Evolutionary conservation across 495 filamentous ascomycete genomes (phyloP), one percentile per base, ranked within the genome.

Genomic region (Neurospora sp.): DNA sequence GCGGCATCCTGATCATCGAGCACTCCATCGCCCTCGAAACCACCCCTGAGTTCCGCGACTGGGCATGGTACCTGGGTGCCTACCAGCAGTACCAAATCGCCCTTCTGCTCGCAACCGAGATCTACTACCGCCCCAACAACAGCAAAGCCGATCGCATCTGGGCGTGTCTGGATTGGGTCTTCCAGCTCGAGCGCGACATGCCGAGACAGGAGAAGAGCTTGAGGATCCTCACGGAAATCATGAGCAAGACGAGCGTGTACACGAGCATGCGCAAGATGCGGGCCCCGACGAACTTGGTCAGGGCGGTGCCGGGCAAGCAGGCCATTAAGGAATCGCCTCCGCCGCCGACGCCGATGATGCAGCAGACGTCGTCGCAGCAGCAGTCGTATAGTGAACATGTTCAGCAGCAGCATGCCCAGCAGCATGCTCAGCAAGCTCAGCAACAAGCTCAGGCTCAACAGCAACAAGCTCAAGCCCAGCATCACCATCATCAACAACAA

Each of bases 91-190:
- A 85, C 71, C 86, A 88, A 71, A 83, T 85, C 27, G 85, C 85
- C 3, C 81, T 89, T 35, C 74, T 88, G 11, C 79, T 89, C 37
- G 82, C 87, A 20, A 85, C 85, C 3, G 86, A 88, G 75, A 77
- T 88, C 1, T 90, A 86, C 78, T 85, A 85, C 31, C 84, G 85
- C 69, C 89, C 89, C 1, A 80, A 87, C 72, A 83, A 84, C 69
- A 81, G 80, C 70, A 82, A 88, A 59, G 88, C 88, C 27, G 83
- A 85, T 40, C 84, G 90, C 37, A 90, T 92, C 68, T 93, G 91
- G 91, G 79, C 82, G 7, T 91, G 88, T 73, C 82, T 93, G 12
- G 90, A 93, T 76, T 92, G 89, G 77, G 88, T 91, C 61, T 93
- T 92, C 75, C 85, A 87, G 40, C 79, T 89, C n/a, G 85, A 88